phyloP scores from a whole-genome alignment of 306 rosid genomes.

The Morella rubra region DNA sequence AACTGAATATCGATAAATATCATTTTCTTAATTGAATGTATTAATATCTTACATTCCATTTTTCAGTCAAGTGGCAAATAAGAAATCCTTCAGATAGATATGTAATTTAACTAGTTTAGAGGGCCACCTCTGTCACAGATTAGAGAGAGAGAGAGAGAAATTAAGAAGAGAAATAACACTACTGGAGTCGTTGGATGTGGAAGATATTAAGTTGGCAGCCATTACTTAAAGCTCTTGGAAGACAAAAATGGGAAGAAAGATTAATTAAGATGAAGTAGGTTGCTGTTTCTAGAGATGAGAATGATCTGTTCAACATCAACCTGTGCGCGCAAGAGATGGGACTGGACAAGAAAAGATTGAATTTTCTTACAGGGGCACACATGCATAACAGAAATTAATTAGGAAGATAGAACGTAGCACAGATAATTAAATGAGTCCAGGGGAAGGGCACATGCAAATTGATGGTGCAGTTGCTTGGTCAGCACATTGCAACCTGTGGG shows the following conservation, averaged over 20 bases:
- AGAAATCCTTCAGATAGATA: constrained; percentile 8
- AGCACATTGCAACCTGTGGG: constrained; percentile 50
- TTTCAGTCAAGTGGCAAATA: constrained; percentile 30
- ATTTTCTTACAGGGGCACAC: constrained; percentile 8
- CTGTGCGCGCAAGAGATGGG: constrained; percentile 23
- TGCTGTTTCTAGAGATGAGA: constrained; percentile 32
- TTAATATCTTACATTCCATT: background rate
- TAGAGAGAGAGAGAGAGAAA: too few species aligned
- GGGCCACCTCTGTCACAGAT: constrained; percentile 16
- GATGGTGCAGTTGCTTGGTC: constrained; percentile 36
- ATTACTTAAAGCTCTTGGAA: constrained; percentile 18
- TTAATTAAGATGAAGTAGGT: background rate
- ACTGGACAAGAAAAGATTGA: constrained; percentile 17
- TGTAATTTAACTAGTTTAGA: constrained; percentile 11
- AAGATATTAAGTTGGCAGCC: constrained; percentile 13
- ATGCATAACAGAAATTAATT: constrained; percentile 9
- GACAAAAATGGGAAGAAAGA: background rate
- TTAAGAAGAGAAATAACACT: too few species aligned
- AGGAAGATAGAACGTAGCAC: background rate
- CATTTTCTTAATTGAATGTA: background rate
- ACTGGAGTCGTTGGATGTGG: too few species aligned
- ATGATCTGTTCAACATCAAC: constrained; percentile 2
- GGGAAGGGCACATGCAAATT: constrained; percentile 31
- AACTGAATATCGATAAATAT: too few species aligned
- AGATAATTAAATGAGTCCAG: background rate